Evolutionary conservation across 768 basidiomycete genomes (phyloP), one percentile per base, ranked within the genome.

Genomic region (Amanita inopinata): DNA sequence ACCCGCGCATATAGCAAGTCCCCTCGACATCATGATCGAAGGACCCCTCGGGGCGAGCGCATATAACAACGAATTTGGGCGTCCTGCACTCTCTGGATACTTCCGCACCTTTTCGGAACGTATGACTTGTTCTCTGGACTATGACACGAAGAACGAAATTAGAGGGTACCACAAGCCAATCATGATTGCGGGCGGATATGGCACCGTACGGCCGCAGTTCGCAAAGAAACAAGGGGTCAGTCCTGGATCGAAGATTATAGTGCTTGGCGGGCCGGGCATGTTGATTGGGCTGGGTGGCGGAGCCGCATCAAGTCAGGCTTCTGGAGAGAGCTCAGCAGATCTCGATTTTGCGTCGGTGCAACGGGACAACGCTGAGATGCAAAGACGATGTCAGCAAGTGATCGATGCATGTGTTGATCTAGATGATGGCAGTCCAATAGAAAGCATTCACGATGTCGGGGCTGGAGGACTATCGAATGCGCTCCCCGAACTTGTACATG

Each of bases 111-210:
- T 96, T 63, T 73, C 82, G 8, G 88, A 96, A 61, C 71, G 74
- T 33, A 70, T 91, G 1, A 72, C 80, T 15, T 57, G 76, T 22
- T 63, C 67, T 6, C 57, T 61, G 25, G 75, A 75, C 28, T 71
- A 69, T 3, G 48, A 56, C 39, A 27, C n/a, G 19, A 54, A 60
- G 51, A 62, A 61, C 19, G 85, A 90, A 58, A 64, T 91, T n/a
- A 67, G 93, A 41, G 96, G 96, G 0, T 99, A 97, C 61, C 96
- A 98, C 66, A 99, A 99, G 60, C 96, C 96, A 10, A 96, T 99
- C 67, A 99, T 99, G 96, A 85, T 99, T 50, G 94, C 96, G 5
- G 96, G 96, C 14, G 96, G 96, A 18, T 78, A 92, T 49, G 96
- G 96, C 3, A 97, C 86, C 54, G 93, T 98, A 30, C 80, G 89